A percentile compares a stretch with the other conserved stretches of the same genome.
phyloP scores from a whole-genome alignment of 345 rosid genomes.

The Punica granatum region DNA sequence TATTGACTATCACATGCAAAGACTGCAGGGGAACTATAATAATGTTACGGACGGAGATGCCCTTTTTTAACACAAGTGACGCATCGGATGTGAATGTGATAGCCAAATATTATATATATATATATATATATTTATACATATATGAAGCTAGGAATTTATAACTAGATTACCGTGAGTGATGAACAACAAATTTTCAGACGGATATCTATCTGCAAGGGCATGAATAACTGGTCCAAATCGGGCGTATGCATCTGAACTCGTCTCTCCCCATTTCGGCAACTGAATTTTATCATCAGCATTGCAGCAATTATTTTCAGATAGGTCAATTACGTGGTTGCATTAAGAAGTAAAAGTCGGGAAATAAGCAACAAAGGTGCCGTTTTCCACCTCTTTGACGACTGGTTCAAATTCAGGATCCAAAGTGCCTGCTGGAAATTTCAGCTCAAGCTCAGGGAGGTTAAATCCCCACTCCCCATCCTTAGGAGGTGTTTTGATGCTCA shows the following conservation, averaged over 20 bases:
- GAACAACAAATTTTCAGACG: conserved; percentile 67
- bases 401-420: conserved; percentile 45
- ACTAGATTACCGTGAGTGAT: conserved; percentile 61
- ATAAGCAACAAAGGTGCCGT: background rate
- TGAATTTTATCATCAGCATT: conserved; percentile 15
- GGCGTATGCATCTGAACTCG: conserved; percentile 25
- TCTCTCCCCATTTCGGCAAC: conserved; percentile 79
- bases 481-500: conserved; percentile 52
- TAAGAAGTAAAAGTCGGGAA: background rate
- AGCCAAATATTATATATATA: too few relatives aligned
- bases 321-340: background rate
- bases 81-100: too few relatives aligned
- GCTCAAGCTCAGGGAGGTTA: conserved; percentile 42
- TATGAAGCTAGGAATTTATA: too few relatives aligned
- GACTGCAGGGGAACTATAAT: too few relatives aligned
- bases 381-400: conserved; percentile 48
- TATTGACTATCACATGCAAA: too few relatives aligned
- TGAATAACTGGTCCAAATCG: conserved; percentile 44
- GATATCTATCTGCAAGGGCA: conserved; percentile 64
- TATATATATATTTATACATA: too few relatives aligned
- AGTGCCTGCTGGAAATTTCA: conserved; percentile 50
- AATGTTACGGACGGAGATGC: too few relatives aligned
- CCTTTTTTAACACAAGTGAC: too few relatives aligned
- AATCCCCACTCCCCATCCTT: conserved; percentile 55
- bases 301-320: background rate